Percentiles rank a stretch among this genome's conserved stretches.
Conservation (phyloP, 805 yeast genomes). For the Zygotorulaspora sp. region DNA sequence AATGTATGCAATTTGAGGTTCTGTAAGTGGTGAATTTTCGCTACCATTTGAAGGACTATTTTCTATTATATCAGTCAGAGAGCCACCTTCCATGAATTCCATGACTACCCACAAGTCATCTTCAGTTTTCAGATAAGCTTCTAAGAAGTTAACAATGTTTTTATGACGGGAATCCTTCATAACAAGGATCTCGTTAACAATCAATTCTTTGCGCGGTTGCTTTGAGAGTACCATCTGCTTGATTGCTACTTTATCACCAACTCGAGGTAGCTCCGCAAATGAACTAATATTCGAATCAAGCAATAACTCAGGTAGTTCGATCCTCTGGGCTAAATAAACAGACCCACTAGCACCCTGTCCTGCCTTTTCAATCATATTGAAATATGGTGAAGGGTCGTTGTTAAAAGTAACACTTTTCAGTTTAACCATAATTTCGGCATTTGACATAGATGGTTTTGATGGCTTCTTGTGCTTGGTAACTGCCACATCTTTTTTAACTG, state of each 20-base stretch:
- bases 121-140: slow-evolving; percentile 75
- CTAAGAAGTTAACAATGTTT: slow-evolving; percentile 91
- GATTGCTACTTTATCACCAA: slow-evolving; percentile 77
- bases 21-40: slow-evolving; percentile 47
- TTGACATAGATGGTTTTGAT: slow-evolving; percentile 66
- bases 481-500: slow-evolving; percentile 28
- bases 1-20: slow-evolving; percentile 86
- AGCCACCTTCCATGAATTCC: slow-evolving; percentile 99
- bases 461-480: slow-evolving; percentile 41
- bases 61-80: slow-evolving; percentile 91
- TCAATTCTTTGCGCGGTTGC: slow-evolving; percentile 92
- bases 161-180: slow-evolving; percentile 95
- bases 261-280: slow-evolving; percentile 29
- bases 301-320: slow-evolving; percentile 37
- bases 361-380: slow-evolving; percentile 73
- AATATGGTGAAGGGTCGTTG: slow-evolving; percentile 80
- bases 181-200: slow-evolving; percentile 91
- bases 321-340: slow-evolving; percentile 77
- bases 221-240: slow-evolving; percentile 90
- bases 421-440: slow-evolving; percentile 78
- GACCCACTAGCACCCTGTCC: slow-evolving; percentile 99
- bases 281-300: slow-evolving; percentile 13
- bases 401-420: slow-evolving; percentile 76
- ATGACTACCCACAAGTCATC: slow-evolving; percentile 96
- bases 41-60: slow-evolving; percentile 57